Base-by-base conservation (phyloP, 2,329 filamentous ascomycete genomes). In the Hypoxylon rubiginosum region DNA sequence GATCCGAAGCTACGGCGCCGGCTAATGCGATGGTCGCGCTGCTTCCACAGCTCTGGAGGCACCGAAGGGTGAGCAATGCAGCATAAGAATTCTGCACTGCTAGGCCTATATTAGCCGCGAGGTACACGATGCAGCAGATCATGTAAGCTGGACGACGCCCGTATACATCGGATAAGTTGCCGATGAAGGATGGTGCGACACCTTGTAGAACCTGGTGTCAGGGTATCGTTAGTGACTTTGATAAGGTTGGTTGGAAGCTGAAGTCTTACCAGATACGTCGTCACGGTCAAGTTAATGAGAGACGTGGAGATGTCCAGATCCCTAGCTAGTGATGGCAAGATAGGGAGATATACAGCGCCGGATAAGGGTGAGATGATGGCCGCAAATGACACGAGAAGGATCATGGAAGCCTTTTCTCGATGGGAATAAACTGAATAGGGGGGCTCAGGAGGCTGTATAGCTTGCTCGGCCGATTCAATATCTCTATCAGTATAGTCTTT, bases 121-220 rank as follows among this genome's bases (percentile, higher is more conserved):
- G 54, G 28, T 79, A 81, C 8, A 81, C 73, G 2, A 72, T 48
- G 43, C 82, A 81, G 7, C 73, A 75, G 32, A 80, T 57, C 0
- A 82, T 70, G 50, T 80, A 82, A 1, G 79, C 79, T 0, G 79
- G 80, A 3, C 80, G 77, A 9, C 81, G 76, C 1, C 81, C 81
- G 11, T 73, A 65, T 6, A 64, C 72, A 59, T 83, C 82, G 0
- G 81, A 78, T 15, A 81, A 75, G 21, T 77, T 78, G 1, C 79
- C 81, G 21, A 81, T 73, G 48, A 82, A 73, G 19, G 75, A 76
- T 1, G 82, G 82, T 0, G 80, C 77, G 2, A 84, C 64, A 3
- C 76, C 81, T 72, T 83, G 81, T 15, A 83, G 76, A 19, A 83
- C 55, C 63, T 66, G n/a, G 26, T 26, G 24, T 51, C 15, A 8